Conservation (phyloP, 2,329 filamentous ascomycete species). For the Fusarium verrucosum region DNA sequence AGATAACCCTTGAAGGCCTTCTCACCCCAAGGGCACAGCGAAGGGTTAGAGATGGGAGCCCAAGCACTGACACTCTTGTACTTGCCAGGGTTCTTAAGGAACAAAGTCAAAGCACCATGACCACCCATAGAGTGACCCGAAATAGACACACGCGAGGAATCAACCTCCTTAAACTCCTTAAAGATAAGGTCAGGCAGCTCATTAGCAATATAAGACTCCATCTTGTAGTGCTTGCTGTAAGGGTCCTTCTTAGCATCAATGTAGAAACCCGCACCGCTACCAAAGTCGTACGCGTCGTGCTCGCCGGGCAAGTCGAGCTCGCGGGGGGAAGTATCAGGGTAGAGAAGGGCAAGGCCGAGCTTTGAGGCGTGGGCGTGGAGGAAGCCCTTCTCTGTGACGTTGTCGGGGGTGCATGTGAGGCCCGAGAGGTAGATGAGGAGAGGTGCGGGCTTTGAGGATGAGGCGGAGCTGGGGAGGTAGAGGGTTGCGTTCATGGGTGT, state of each 20-base stretch:
- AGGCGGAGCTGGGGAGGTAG: conserved; percentile 81
- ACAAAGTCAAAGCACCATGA: conserved; percentile 92
- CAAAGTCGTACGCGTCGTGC: conserved; percentile 91
- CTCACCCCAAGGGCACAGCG: conserved; percentile 88
- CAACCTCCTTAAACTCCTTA: conserved; percentile 73
- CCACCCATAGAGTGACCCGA: conserved; percentile 98
- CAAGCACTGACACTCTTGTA: conserved; percentile 92
- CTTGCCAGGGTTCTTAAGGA: conserved; percentile 87
- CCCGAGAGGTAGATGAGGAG: conserved; percentile 94
- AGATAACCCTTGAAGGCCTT: conserved; percentile 96
- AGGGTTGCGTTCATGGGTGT: conserved; percentile 95
- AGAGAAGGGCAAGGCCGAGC: conserved; percentile 89
- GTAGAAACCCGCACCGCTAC: conserved; percentile 93
- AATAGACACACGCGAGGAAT: conserved; percentile 77
- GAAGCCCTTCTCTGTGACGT: conserved; percentile 85
- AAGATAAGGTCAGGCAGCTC: conserved; percentile 87
- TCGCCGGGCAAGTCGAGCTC: conserved; percentile 84
- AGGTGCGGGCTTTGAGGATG: conserved; percentile 67
- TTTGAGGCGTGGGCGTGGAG: conserved; percentile 84
- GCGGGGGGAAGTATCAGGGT: conserved; percentile 93
- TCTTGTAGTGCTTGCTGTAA: conserved; percentile 83
- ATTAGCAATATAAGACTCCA: conserved; percentile 91
- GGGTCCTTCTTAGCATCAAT: conserved; percentile 82
- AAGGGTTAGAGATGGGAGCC: conserved; percentile 88
- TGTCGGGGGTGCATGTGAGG: conserved; percentile 93